phyloP scores from a whole-genome alignment of 257 asterid genomes.

The Nicotiana tomentosiformis region DNA sequence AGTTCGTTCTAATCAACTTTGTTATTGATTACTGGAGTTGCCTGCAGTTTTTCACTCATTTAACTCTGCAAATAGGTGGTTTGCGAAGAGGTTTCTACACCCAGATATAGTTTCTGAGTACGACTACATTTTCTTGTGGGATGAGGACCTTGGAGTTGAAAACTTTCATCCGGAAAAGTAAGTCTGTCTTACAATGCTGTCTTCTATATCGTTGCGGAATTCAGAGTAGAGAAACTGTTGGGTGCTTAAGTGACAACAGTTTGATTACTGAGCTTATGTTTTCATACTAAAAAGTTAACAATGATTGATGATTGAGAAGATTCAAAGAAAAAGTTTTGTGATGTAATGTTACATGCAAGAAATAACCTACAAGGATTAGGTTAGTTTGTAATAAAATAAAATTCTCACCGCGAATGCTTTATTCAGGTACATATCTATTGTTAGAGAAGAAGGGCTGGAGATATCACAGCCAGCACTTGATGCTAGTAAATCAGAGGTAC shows the following conservation, averaged over 20 bases:
- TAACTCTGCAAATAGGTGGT: constrained; percentile 57
- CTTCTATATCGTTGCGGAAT: not conserved
- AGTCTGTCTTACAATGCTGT: not conserved
- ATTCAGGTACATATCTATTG: constrained; percentile 57
- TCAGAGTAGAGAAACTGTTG: not conserved
- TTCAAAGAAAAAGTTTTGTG: not conserved
- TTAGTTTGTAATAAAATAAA: not conserved
- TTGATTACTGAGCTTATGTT: not conserved
- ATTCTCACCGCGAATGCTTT: not conserved
- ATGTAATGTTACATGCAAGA: not conserved
- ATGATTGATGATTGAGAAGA: not conserved
- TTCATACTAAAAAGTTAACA: not conserved
- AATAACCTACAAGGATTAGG: not conserved
- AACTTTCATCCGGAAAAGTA: constrained; percentile 71
- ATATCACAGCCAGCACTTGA: constrained; percentile 86
- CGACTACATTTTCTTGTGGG: constrained; percentile 83
- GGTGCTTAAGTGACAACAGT: not conserved
- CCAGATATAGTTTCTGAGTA: constrained; percentile 87
- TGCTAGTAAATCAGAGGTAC: constrained; percentile 51
- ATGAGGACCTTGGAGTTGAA: constrained; percentile 82
- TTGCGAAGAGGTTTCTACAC: constrained; percentile 88
- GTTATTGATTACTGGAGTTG: not conserved
- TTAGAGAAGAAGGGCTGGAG: constrained; percentile 72
- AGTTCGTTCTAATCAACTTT: not conserved
- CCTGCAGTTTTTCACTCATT: not conserved